Conservation (phyloP, 2,329 filamentous ascomycete genomes). For the Aspergillus viridinutans region DNA sequence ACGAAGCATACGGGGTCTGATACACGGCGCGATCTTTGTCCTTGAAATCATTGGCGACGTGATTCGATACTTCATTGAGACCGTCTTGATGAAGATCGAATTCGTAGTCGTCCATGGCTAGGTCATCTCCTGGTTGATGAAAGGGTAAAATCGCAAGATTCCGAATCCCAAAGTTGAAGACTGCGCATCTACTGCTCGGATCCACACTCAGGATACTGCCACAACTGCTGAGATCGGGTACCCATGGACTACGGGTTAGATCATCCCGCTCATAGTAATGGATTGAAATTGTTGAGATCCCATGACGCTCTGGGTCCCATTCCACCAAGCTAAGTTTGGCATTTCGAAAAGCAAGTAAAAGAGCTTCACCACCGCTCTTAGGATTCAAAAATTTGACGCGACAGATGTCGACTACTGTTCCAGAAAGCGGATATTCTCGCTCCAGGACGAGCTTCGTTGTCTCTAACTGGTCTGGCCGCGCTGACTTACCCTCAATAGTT, state of each 20-base stretch:
- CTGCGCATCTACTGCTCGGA: slow-evolving; percentile 86
- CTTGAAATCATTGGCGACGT: slow-evolving; percentile 23
- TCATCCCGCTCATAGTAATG: slow-evolving; percentile 98
- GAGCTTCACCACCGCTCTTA: slow-evolving; percentile 74
- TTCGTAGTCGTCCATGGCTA: slow-evolving; percentile 89
- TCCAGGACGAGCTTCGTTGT: slow-evolving; percentile 78
- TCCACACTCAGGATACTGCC: slow-evolving; percentile 82
- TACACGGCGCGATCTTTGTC: slow-evolving; percentile 32
- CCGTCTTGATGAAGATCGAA: slow-evolving; percentile 70
- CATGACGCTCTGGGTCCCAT: slow-evolving; percentile 80
- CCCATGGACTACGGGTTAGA: slow-evolving; percentile 76
- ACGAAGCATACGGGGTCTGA: slow-evolving; percentile 74
- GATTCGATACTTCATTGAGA: slow-evolving; percentile 42
- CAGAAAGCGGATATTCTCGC: slow-evolving; percentile 76
- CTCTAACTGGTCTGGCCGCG: slow-evolving; percentile 59
- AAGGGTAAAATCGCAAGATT: slow-evolving; percentile 94
- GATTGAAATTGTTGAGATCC: slow-evolving; percentile 83
- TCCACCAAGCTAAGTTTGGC: slow-evolving; percentile 90
- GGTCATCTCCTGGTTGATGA: slow-evolving; percentile 76
- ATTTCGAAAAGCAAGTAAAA: slow-evolving; percentile 81
- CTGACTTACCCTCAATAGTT: slow-evolving; percentile 46
- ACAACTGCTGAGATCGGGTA: slow-evolving; percentile 68
- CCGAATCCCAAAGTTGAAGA: slow-evolving; percentile 83
- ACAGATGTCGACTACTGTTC: slow-evolving; percentile 77
- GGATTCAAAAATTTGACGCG: slow-evolving; percentile 69